Conservation (phyloP, 1,284 basidiomycete genomes). For the Mrakiaceae sp. region DNA sequence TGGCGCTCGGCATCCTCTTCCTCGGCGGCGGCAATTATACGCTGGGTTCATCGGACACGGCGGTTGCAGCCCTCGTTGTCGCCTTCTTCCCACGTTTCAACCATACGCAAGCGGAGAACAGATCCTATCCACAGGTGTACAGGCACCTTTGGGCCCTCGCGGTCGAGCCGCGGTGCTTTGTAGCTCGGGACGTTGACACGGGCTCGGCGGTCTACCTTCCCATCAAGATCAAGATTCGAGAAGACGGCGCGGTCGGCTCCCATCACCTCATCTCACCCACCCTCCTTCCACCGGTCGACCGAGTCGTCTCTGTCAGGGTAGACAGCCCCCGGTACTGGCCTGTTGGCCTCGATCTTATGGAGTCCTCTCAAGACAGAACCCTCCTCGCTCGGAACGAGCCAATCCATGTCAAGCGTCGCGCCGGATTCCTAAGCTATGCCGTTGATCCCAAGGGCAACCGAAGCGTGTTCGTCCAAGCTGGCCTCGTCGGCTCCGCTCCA, state of each 20-base stretch:
- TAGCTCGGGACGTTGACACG: constrained; percentile 82
- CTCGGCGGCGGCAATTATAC: constrained; percentile 88
- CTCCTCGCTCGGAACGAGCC: constrained; percentile 47
- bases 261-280: constrained; percentile 80
- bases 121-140: constrained; percentile 81
- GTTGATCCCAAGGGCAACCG: constrained; percentile 86
- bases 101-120: constrained; percentile 68
- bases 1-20: constrained; percentile 86
- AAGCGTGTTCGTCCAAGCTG: constrained; percentile 56
- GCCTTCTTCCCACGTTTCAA: constrained; percentile 87
- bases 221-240: constrained; percentile 66
- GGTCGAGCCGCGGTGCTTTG: constrained; percentile 81
- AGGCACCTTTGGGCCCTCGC: constrained; percentile 94
- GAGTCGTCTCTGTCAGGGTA: constrained; percentile 63
- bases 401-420: constrained; percentile 78
- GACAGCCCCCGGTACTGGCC: constrained; percentile 94
- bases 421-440: constrained; percentile 82
- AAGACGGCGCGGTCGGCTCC: constrained; percentile 46
- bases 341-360: constrained; percentile 63
- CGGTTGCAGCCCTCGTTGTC: constrained; percentile 77
- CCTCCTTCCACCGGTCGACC: constrained; percentile 74
- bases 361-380: constrained; percentile 54
- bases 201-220: constrained; percentile 81
- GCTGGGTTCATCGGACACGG: constrained; percentile 78
- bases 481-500: neutral